Evolutionary conservation across 257 asterid genomes (phyloP), one percentile per base, ranked within the genome.

Genomic region (Solanum sitiens): DNA sequence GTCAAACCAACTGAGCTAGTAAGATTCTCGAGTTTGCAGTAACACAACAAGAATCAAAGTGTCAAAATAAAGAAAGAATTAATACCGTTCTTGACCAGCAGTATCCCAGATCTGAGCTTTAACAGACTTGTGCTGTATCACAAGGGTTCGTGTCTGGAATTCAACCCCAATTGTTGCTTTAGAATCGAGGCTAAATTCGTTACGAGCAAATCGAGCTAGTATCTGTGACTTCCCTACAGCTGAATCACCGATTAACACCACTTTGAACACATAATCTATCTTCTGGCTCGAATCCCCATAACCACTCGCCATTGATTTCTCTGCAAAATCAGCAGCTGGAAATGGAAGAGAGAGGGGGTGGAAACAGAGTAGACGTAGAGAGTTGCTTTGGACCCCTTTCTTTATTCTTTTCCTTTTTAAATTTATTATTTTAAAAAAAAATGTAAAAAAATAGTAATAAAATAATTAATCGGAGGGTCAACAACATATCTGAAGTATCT

Each of bases 21-120:
- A n/a, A 63, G 15, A 23, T 63, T 63, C 7, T 3, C 16, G 16
- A 63, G 71, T 63, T 63, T 1, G 15, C 32, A 10, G 2, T 63
- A n/a, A 71, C 77, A 71, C 77, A 71, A 71, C 25, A 33, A 71
- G 79, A 71, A 71, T 30, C n/a, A n/a, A 63, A 63, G 71, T 4
- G 32, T 63, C 32, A 10, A 63, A 23, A 63, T 18, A 63, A 27
- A 63, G 32, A 63, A n/a, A 63, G 8, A 63, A 63, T n/a, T 42
- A 3, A 79, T 79, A 86, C 72, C 88, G 84, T 77, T 86, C 88
- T 61, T 86, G 88, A 63, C 88, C 88, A 61, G 88, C 88, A 77
- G 88, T 86, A 77, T 86, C 88, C 88, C 88, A 86, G 83, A 86
- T 86, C 88, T 86, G 88, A 33, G 88, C 88, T 77, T 86, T 86